Conservation (phyloP, 306 rosid species). For the Cucumis cinereus region DNA sequence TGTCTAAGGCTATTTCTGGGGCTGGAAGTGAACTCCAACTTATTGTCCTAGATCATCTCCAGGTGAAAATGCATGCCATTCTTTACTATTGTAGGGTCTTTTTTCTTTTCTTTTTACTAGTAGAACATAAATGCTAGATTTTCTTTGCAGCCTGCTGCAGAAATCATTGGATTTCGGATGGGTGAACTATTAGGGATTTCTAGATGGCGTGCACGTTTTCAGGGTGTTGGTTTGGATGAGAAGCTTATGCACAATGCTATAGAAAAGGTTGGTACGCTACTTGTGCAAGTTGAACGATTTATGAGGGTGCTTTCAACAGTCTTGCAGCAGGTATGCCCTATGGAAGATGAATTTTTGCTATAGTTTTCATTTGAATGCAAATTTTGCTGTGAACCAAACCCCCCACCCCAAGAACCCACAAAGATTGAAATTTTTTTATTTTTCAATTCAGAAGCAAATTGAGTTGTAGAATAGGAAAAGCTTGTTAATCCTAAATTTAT, state of each 20-base stretch:
- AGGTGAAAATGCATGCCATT: slow-evolving; percentile 47
- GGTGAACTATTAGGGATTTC: slow-evolving; percentile 95
- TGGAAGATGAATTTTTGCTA: neutral
- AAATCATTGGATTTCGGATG: slow-evolving; percentile 85
- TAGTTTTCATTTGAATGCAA: neutral
- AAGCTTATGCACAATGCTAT: slow-evolving; percentile 56
- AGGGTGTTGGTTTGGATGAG: slow-evolving; percentile 75
- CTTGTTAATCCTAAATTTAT: neutral
- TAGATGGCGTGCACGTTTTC: slow-evolving; percentile 82
- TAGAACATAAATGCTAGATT: slow-evolving; percentile 14
- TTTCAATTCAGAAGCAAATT: neutral
- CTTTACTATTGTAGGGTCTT: too few relatives aligned
- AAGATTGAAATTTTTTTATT: neutral
- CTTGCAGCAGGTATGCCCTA: slow-evolving; percentile 68
- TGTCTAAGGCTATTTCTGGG: slow-evolving; percentile 70
- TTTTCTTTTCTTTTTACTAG: neutral
- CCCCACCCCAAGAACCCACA: too few relatives aligned
- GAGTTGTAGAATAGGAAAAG: neutral
- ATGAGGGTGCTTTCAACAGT: slow-evolving; percentile 87
- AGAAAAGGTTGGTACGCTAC: slow-evolving; percentile 90
- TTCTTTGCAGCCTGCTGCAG: slow-evolving; percentile 72
- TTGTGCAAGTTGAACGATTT: slow-evolving; percentile 89
- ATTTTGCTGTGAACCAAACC: neutral
- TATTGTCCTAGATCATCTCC: slow-evolving; percentile 79
- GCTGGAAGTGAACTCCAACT: slow-evolving; percentile 95